Conservation (phyloP, 2,329 filamentous ascomycete species). For the Furcasterigmium furcatum region DNA sequence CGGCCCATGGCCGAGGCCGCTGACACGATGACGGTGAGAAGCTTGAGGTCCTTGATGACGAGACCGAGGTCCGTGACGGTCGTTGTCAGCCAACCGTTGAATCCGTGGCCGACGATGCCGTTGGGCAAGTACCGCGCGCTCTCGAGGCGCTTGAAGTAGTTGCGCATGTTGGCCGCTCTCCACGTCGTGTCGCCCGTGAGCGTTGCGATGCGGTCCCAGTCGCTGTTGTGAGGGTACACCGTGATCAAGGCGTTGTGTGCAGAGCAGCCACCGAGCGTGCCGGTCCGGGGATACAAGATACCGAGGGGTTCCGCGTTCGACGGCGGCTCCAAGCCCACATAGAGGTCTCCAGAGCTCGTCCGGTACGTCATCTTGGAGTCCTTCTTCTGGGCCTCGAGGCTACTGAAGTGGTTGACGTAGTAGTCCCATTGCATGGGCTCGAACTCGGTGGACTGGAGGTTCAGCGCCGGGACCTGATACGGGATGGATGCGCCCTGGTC, state of each 20-base stretch:
- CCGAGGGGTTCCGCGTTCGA: slow-evolving; percentile 35
- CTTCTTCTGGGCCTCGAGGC: slow-evolving; percentile 23
- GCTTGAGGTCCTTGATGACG: slow-evolving; percentile 22
- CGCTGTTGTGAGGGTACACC: slow-evolving; percentile 54
- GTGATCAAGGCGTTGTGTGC: slow-evolving; percentile 60
- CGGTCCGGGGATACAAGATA: slow-evolving; percentile 42
- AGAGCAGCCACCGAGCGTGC: slow-evolving; percentile 46
- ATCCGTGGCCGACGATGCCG: slow-evolving; percentile 46
- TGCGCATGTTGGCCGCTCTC: slow-evolving; percentile 50
- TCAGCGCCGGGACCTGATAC: slow-evolving; percentile 21
- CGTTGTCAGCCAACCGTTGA: slow-evolving; percentile 46
- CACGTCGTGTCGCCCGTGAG: slow-evolving; percentile 60
- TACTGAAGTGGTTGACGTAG: slow-evolving; percentile 14
- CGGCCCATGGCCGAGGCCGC: slow-evolving; percentile 25
- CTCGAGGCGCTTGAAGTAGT: slow-evolving; percentile 56
- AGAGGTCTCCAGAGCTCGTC: slow-evolving; percentile 28
- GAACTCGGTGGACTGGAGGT: slow-evolving; percentile 15
- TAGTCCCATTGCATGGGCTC: slow-evolving; percentile 14
- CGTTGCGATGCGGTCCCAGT: slow-evolving; percentile 54
- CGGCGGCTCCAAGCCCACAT: slow-evolving; percentile 34
- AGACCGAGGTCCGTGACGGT: slow-evolving; percentile 13
- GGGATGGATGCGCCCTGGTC: slow-evolving; percentile 39
- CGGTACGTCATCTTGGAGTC: slow-evolving; percentile 53
- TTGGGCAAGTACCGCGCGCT: slow-evolving; percentile 47
- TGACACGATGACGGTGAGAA: slow-evolving; percentile 22